Conservation (phyloP, 2,329 filamentous ascomycete genomes). For the Aureobasidium sp. region DNA sequence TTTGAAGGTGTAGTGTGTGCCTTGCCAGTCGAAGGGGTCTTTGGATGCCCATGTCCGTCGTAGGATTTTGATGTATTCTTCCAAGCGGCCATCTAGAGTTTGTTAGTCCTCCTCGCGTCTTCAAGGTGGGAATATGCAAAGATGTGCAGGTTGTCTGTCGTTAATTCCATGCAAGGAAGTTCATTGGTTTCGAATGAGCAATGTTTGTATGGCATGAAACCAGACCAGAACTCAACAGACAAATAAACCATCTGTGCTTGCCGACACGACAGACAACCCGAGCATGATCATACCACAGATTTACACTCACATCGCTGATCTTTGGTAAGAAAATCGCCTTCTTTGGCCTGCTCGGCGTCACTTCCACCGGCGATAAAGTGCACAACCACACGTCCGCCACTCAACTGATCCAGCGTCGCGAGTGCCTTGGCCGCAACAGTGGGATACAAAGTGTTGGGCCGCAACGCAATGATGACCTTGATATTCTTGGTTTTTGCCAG, state of each 20-base stretch:
- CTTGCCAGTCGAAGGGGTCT: conserved; percentile 56
- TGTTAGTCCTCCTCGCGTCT: background rate
- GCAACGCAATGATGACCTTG: conserved; percentile 55
- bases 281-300: too few relatives aligned
- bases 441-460: conserved; percentile 56
- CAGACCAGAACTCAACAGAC: too few relatives aligned
- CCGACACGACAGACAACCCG: too few relatives aligned
- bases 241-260: too few relatives aligned
- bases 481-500: conserved; percentile 51
- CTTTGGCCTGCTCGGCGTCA: conserved; percentile 53
- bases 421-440: conserved; percentile 57
- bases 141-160: too few relatives aligned
- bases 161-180: too few relatives aligned
- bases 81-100: conserved; percentile 42
- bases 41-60: conserved; percentile 51
- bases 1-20: conserved; percentile 55
- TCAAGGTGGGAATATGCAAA: background rate
- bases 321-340: conserved; percentile 54
- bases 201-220: too few relatives aligned
- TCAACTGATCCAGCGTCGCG: conserved; percentile 55
- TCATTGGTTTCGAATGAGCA: too few relatives aligned
- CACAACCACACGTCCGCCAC: conserved; percentile 51
- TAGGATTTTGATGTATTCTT: conserved; percentile 57
- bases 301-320: conserved; percentile 41
- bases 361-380: conserved; percentile 58